Evolutionary conservation across 768 basidiomycete species (phyloP).

Genomic region (Tephrocybe sp.): DNA sequence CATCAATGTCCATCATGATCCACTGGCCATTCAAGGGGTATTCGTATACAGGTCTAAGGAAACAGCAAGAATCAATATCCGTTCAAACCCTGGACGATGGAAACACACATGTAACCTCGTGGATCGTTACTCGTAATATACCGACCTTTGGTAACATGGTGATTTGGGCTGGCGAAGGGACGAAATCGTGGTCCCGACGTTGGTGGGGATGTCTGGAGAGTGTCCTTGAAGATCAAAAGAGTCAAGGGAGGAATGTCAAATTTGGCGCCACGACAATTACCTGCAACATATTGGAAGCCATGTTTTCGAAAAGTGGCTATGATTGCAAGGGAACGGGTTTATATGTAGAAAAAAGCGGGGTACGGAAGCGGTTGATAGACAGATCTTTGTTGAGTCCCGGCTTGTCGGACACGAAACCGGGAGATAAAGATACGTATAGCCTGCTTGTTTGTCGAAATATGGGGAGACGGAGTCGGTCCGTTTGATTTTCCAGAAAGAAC

Average conservation of each 20-base stretch:
- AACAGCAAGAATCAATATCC: not conserved
- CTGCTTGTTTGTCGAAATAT: constrained; percentile 16
- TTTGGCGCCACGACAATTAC: constrained; percentile 24
- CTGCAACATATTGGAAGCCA: constrained; percentile 46
- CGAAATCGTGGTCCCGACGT: constrained; percentile 46
- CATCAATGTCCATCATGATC: constrained; percentile 96
- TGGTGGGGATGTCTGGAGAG: constrained; percentile 39
- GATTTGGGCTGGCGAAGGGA: constrained; percentile 71
- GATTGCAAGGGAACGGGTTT: constrained; percentile 12
- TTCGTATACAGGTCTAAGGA: constrained; percentile 74
- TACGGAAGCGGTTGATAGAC: constrained; percentile 21
- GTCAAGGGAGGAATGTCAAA: constrained; percentile 1
- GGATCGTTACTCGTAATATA: constrained; percentile 91
- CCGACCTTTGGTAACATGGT: constrained; percentile 81
- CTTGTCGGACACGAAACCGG: constrained; percentile 18
- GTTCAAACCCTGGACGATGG: not conserved
- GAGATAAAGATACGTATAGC: constrained; percentile 10
- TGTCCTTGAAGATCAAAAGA: constrained; percentile 29
- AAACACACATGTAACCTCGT: constrained; percentile 77
- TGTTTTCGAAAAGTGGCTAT: constrained; percentile 22
- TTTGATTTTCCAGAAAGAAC: constrained; percentile 33
- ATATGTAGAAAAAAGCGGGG: constrained; percentile 18
- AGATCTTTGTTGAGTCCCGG: constrained; percentile 19
- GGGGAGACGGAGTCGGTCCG: constrained; percentile 22
- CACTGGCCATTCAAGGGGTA: constrained; percentile 87